Conservation (phyloP, 768 basidiomycete species). For the Leccinum sublutescens region DNA sequence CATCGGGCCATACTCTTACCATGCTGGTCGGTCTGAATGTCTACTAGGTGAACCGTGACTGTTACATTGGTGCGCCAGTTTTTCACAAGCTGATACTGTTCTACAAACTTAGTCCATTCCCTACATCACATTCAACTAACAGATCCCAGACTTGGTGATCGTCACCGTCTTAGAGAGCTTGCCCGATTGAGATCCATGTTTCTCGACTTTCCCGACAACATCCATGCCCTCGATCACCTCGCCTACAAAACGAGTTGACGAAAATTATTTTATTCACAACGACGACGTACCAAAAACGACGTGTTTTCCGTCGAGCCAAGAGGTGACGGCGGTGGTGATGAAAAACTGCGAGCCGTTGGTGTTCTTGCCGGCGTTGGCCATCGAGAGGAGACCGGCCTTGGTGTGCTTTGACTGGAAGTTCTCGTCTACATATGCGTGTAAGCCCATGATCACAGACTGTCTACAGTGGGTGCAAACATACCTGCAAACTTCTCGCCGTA, state of each 20-base stretch:
- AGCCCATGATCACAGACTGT: neutral
- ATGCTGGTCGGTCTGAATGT: neutral
- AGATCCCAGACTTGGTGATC: neutral
- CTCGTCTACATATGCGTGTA: slow-evolving; percentile 57
- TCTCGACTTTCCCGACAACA: slow-evolving; percentile 4
- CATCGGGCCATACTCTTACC: neutral
- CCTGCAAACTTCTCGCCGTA: slow-evolving; percentile 60
- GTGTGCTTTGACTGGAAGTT: slow-evolving; percentile 78
- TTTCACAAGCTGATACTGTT: neutral
- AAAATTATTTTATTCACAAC: neutral
- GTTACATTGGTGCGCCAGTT: neutral
- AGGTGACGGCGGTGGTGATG: slow-evolving; percentile 76
- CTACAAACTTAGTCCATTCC: neutral
- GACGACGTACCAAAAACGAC: slow-evolving; percentile 73
- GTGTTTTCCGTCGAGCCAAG: slow-evolving; percentile 81
- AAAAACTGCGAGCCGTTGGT: slow-evolving; percentile 92
- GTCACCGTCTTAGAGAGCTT: neutral
- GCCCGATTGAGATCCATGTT: neutral
- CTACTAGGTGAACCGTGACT: neutral
- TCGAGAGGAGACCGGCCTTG: slow-evolving; percentile 64
- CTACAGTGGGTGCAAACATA: no score
- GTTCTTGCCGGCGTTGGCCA: slow-evolving; percentile 78
- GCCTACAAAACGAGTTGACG: neutral
- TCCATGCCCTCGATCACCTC: slow-evolving; percentile 1
- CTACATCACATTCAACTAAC: neutral